Conservation (phyloP, 805 yeast genomes). For the Cyberlindnera maclurae region DNA sequence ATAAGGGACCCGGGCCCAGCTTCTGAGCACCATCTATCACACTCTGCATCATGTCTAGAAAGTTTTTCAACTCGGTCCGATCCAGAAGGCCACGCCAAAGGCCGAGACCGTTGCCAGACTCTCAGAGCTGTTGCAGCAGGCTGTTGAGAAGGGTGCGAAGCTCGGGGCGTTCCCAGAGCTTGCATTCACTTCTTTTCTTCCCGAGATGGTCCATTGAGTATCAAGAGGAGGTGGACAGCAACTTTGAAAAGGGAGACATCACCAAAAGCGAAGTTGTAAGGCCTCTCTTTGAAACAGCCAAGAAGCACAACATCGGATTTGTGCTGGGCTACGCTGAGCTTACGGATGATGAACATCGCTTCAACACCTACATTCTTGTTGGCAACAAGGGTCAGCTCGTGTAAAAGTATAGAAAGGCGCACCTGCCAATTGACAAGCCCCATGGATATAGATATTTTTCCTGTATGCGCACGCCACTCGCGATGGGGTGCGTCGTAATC, state of each 20-base stretch:
- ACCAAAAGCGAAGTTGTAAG: conserved; percentile 21
- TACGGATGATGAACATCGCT: conserved; percentile 30
- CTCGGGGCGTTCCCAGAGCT: conserved; percentile 32
- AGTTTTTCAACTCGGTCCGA: conserved; percentile 30
- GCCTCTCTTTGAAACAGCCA: conserved; percentile 29
- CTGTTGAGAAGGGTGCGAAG: conserved; percentile 26
- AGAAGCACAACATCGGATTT: conserved; percentile 25
- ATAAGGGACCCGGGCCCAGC: too few species aligned
- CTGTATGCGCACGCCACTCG: too few species aligned
- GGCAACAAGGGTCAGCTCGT: conserved; percentile 26
- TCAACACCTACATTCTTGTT: conserved; percentile 28
- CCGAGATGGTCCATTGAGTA: conserved; percentile 30
- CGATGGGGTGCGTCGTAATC: too few species aligned
- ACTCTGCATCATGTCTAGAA: conserved; percentile 10
- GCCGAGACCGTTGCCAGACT: conserved; percentile 27
- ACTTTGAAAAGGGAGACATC: conserved; percentile 31
- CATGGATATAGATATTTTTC: too few species aligned
- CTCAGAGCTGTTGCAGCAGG: conserved; percentile 24
- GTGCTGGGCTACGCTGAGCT: conserved; percentile 32
- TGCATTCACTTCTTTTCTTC: conserved; percentile 30
- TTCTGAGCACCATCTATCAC: too few species aligned
- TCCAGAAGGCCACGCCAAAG: conserved; percentile 26
- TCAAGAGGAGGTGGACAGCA: conserved; percentile 29
- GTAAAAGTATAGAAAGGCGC: conserved; percentile 31
- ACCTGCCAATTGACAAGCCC: too few species aligned